These are phyloP conservation scores for Plasmodium reichenowi DNA, from an alignment of 169 alveolate species.

Conservation along the genomic window DNA sequence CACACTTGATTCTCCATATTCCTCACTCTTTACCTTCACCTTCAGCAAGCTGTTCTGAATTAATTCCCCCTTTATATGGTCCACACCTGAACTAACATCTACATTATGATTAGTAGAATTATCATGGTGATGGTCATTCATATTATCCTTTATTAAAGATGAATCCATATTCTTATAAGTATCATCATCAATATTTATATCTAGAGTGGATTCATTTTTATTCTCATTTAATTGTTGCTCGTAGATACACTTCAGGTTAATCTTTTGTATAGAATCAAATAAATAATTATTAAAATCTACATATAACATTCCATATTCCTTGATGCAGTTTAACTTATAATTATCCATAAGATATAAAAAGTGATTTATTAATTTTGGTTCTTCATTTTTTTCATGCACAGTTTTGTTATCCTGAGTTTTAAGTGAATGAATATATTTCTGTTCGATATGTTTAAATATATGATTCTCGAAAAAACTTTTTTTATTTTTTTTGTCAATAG, in stretches of 20 bases:
- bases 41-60: too few relatives aligned
- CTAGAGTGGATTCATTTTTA: too few relatives aligned
- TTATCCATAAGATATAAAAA: constrained; percentile 56
- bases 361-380: constrained; percentile 12
- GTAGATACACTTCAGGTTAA: constrained; percentile 10
- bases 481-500: not conserved
- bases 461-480: constrained; percentile 1
- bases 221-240: not conserved
- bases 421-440: constrained; percentile 7
- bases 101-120: too few relatives aligned
- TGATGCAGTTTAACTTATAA: constrained; percentile 40
- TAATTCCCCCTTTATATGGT: too few relatives aligned
- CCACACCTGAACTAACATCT: too few relatives aligned
- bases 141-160: too few relatives aligned
- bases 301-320: constrained; percentile 45
- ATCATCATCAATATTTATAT: not conserved
- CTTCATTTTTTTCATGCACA: not conserved
- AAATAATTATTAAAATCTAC: constrained; percentile 36
- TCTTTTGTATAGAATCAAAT: constrained; percentile 54
- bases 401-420: not conserved
- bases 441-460: constrained; percentile 23
- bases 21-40: too few relatives aligned
- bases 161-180: too few relatives aligned
- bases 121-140: too few relatives aligned
- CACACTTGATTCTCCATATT: too few relatives aligned